Base-by-base conservation (phyloP, 1,284 basidiomycete genomes). In the Pascua sp. region DNA sequence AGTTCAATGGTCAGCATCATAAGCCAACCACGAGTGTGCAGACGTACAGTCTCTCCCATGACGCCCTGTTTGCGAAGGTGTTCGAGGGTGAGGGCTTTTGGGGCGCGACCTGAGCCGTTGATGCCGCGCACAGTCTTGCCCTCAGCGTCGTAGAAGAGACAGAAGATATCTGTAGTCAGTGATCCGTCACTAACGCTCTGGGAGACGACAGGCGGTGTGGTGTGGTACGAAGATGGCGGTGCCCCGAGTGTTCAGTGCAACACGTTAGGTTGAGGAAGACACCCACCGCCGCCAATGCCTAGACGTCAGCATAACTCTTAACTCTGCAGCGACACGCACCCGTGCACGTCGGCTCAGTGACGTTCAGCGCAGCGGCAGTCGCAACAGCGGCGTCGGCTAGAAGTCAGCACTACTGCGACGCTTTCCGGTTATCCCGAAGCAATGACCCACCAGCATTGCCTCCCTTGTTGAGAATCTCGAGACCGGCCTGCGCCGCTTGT, bases 111-210 rank as follows among this genome's bases (percentile, higher is more conserved):
- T 0, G 78, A 80, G 0, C 80, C 82, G 59, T 83, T 83, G 57
- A 83, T 67, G 0, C 75, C 75, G 43, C 77, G 87, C 48, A 98
- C 88, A 8, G 79, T 80, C 76, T 89, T 90, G 5, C 84, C 83
- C 69, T 85, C 83, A 9, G 88, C 90, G 68, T 95, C 85, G 69
- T 88, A 98, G 79, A 90, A 96, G 17, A 97, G 81, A 68, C 91
- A 94, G 73, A 96, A 96, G 8, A 91, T 88, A 70, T 96, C 93
- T 68, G 42, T 3, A 1, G 15, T 24, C n/a, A n/a, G 18, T 18
- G 11, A 32, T 18, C 44, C 17, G 4, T 47, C 46, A n/a, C 47
- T 51, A 37, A 57, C 53, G 1, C 56, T 37, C 24, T 32, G n/a
- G n/a, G n/a, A n/a, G n/a, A n/a, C n/a, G n/a, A n/a, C n/a, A n/a